These are phyloP conservation scores for Cucumis sativus DNA, from an alignment of 306 rosid genomes.

Conservation along the genomic window Cucumber_9930_V3 NC_026657.2:6671001-6671500, in stretches of 20 bases:
- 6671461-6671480: conserved; percentile 40
- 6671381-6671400: not conserved
- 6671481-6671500: conserved; percentile 33
- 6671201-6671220: not conserved
- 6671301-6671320: conserved; percentile 63
- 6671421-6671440: not conserved
- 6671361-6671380: conserved; percentile 4
- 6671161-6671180: not conserved
- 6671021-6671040: conserved; percentile 43
- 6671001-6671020: conserved; percentile 82
- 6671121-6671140: conserved; percentile 35
- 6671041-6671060: conserved; percentile 47
- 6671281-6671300: conserved; percentile 47
- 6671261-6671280: conserved; percentile 33
- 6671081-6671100: conserved; percentile 59
- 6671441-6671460: conserved; percentile 77
- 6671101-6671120: conserved; percentile 64
- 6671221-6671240: conserved; percentile 9
- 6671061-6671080: conserved; percentile 58
- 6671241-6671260: conserved; percentile 55
- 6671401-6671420: not conserved
- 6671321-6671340: conserved; percentile 49
- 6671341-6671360: conserved; percentile 95
- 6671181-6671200: not conserved
- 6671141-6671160: conserved; percentile 33